These are phyloP conservation scores for Zygnema cylindricum DNA, from an alignment of 139 green algal species.

Conservation along the genomic window DNA sequence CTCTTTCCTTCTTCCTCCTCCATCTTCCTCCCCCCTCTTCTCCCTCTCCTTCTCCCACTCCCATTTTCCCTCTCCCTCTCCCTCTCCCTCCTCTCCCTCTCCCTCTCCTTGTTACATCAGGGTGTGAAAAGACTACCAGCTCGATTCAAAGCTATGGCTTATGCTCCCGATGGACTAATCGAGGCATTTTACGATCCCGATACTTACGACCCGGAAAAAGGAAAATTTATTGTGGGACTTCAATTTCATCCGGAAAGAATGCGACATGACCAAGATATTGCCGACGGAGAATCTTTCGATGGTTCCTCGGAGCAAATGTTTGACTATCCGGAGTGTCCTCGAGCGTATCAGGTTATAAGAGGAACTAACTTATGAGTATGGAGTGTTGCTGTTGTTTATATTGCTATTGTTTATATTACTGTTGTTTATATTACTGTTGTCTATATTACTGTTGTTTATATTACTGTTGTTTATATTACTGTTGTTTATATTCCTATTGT, in stretches of 20 bases:
- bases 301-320: conserved; percentile 7
- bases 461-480: too few species aligned
- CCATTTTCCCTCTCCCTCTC: too few species aligned
- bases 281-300: background rate
- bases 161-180: conserved; percentile 59
- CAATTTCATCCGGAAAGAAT: conserved; percentile 64
- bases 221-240: conserved; percentile 62
- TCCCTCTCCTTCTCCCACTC: too few species aligned
- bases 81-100: too few species aligned
- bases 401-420: too few species aligned
- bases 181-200: conserved; percentile 62
- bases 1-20: too few species aligned
- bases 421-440: too few species aligned
- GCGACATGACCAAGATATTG: conserved; percentile 48
- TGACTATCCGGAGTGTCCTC: conserved; percentile 56
- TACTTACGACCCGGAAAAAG: conserved; percentile 33
- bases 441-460: too few species aligned
- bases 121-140: conserved; percentile 37
- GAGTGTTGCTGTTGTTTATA: too few species aligned
- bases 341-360: conserved; percentile 58
- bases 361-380: background rate
- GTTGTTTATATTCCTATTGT: too few species aligned
- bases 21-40: too few species aligned
- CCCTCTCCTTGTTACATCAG: too few species aligned
- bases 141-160: conserved; percentile 55